Evolutionary conservation across 2,329 filamentous ascomycete genomes (phyloP), one percentile per base, ranked within the genome.

Genomic region (Exophiala alcalophila): DNA sequence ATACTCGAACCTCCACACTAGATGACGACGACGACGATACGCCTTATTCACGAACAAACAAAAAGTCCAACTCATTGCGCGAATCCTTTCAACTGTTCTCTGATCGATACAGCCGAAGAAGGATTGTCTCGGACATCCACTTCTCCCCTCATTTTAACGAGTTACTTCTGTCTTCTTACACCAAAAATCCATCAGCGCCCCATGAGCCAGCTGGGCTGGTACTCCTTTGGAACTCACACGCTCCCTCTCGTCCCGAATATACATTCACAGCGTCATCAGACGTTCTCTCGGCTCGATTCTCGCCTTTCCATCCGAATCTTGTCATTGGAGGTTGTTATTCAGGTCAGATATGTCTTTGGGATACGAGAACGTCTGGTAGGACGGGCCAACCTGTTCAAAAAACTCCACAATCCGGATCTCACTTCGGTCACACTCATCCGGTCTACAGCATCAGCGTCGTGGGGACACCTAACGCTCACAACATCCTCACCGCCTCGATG

Each of bases 401-500:
- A 68, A 98, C 92, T 1, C 92, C 92, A 1, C 74, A 98, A 26
- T 97, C 91, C 4, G 91, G 92, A 35, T 90, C 87, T 10, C 52
- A 57, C 34, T 41, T 58, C 14, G 90, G 92, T 10, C 92, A 98
- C 64, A 94, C 92, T 5, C 92, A 98, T 61, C 92, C 92, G 0
- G 86, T 98, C 52, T 98, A 98, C 70, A 89, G 85, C 26, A 81
- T 98, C 44, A 86, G 92, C 50, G 94, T 98, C 41, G 88, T 98
- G 35, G 92, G 92, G 52, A 98, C 94, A 1, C 92, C 97, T 61
- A 98, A 98, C 63, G 92, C 92, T 46, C 95, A 96, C 70, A 98
- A 97, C 65, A 95, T 98, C 62, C 86, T 98, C 57, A 96, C 90
- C 23, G 91, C 88, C 63, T 96, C 89, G 1, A 98, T 92, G 1